These are phyloP conservation scores for Ogataea henricii DNA, from an alignment of 805 yeast species.

Conservation along the genomic window DNA sequence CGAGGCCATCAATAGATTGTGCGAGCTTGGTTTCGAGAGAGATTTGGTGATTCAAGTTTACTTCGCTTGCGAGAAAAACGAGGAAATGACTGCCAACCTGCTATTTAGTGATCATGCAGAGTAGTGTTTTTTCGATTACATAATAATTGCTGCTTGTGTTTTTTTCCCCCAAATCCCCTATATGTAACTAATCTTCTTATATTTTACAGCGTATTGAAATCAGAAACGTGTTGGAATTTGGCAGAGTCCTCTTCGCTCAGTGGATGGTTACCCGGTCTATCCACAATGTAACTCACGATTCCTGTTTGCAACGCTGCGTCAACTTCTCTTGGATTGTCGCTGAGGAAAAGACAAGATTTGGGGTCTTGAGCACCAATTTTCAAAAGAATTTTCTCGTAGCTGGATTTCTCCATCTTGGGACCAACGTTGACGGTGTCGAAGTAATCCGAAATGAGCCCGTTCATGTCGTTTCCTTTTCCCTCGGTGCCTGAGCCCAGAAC, in stretches of 20 bases:
- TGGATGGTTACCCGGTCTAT: slow-evolving; percentile 74
- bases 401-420: slow-evolving; percentile 54
- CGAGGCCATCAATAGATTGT: slow-evolving; percentile 83
- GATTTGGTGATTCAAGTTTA: slow-evolving; percentile 87
- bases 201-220: slow-evolving; percentile 31
- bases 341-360: slow-evolving; percentile 52
- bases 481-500: slow-evolving; percentile 28
- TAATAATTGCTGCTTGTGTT: slow-evolving; percentile 1
- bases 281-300: slow-evolving; percentile 56
- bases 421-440: slow-evolving; percentile 89
- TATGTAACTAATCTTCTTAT: slow-evolving; percentile 7
- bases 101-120: slow-evolving; percentile 63
- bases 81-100: slow-evolving; percentile 93
- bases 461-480: slow-evolving; percentile 47
- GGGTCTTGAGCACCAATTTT: slow-evolving; percentile 19
- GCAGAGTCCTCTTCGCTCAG: slow-evolving; percentile 39
- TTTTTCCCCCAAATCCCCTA: too few relatives aligned
- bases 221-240: slow-evolving; percentile 29
- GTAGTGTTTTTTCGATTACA: slow-evolving; percentile 8
- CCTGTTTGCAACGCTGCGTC: slow-evolving; percentile 73
- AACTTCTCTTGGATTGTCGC: slow-evolving; percentile 80
- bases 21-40: slow-evolving; percentile 92
- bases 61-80: slow-evolving; percentile 97
- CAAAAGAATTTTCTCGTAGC: slow-evolving; percentile 60
- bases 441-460: slow-evolving; percentile 58